Evolutionary conservation across 2,329 filamentous ascomycete genomes (phyloP), one percentile per base, ranked within the genome.

Genomic region (Cercospora sp.): DNA sequence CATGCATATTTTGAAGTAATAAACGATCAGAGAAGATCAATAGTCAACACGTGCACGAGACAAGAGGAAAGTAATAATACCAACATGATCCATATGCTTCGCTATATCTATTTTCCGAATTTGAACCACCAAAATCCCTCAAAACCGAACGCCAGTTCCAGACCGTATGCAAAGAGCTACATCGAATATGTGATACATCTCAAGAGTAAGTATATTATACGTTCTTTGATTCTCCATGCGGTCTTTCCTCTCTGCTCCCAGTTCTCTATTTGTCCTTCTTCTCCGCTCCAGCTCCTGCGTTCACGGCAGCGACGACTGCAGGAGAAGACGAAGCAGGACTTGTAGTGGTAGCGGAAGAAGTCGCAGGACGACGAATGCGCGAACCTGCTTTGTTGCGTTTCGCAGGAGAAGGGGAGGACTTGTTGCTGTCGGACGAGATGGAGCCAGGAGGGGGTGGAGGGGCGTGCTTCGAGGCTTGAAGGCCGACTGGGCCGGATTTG

Each of bases 321-420:
- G 45, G 26, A 58, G 36, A 61, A 18, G 33, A n/a, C 16, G 59
- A 23, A 60, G 58, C 20, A 42, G 31, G 4, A 7, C 30, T 31
- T n/a, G 53, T 33, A n/a, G 12, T 6, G 9, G 13, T 10, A 3
- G 26, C 4, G 3, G 26, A 12, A 18, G 26, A 20, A 28, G 20
- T 13, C 63, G 64, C 66, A 30, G 71, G 67, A 60, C 71, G 65
- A 26, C 71, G 68, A 33, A 68, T 61, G 16, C 69, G 65, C 42
- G 68, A 71, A 28, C 66, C 69, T 20, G 65, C 53, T 63, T 65
- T 72, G 63, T 45, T 67, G 33, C 66, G 63, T 64, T 68, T 72
- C 6, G 53, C n/a, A 1, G 45, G 5, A 23, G 53, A 4, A 1
- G 23, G 30, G 7, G 61, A 26, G 58, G 26, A 23, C n/a, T 61